Percentiles rank a stretch among this genome's conserved stretches.
phyloP scores from a whole-genome alignment of 345 rosid species.

The Diplotaxis tenuifolia region DNA sequence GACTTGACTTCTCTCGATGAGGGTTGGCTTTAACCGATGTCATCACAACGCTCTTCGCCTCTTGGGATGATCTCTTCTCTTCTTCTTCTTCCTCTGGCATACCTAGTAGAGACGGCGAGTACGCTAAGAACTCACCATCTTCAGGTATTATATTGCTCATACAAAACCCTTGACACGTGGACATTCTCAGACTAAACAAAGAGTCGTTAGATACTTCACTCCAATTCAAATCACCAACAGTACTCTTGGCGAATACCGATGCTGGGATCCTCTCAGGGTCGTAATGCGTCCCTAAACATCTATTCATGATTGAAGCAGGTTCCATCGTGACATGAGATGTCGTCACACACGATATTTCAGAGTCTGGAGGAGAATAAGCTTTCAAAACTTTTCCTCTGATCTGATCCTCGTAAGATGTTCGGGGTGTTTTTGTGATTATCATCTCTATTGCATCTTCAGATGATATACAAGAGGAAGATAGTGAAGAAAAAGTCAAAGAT shows the following conservation, averaged over 20 bases:
- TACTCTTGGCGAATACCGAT: constrained; percentile 9
- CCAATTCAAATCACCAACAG: constrained; percentile 7
- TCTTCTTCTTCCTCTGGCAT: neutral
- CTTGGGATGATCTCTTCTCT: constrained; percentile 8
- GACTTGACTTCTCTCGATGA: neutral
- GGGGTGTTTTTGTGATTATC: neutral
- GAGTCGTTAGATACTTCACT: constrained; percentile 20
- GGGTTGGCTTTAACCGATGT: neutral
- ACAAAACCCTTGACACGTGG: constrained; percentile 1
- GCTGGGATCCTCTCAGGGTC: constrained; percentile 19
- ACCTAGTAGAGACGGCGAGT: neutral
- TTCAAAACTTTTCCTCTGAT: neutral
- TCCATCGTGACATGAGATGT: neutral
- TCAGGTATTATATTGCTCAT: neutral
- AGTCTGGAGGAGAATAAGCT: neutral
- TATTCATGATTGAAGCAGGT: constrained; percentile 11
- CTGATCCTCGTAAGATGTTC: neutral
- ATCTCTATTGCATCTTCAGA: constrained; percentile 12
- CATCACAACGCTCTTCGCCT: neutral
- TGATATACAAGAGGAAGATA: constrained; percentile 13
- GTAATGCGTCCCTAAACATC: neutral
- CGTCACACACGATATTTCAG: neutral
- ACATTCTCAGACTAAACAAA: constrained; percentile 31
- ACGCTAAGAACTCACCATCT: constrained; percentile 11
- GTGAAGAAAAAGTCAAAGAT: constrained; percentile 24